Percentiles rank a stretch among this genome's conserved stretches.
phyloP scores from a whole-genome alignment of 1,284 basidiomycete species.

The Ganoderma resinaceum region DNA sequence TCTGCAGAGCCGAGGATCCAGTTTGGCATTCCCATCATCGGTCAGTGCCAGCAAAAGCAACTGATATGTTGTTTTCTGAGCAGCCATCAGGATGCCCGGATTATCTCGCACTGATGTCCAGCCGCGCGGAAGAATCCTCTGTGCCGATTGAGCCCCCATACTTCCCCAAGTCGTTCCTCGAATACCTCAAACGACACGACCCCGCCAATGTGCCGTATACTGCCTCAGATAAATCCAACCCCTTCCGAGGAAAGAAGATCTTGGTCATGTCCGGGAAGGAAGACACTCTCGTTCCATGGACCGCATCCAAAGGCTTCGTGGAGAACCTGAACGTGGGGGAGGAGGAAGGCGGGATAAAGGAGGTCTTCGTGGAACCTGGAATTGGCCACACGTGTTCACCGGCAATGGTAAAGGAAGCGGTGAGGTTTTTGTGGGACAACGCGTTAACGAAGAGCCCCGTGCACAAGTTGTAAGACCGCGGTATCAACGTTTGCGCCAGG shows the following conservation, averaged over 20 bases:
- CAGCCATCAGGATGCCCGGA: constrained; percentile 63
- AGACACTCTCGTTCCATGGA: constrained; percentile 67
- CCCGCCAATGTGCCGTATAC: constrained; percentile 50
- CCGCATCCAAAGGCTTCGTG: constrained; percentile 56
- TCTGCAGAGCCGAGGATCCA: constrained; percentile 69
- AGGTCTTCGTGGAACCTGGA: constrained; percentile 52
- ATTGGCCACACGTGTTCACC: constrained; percentile 61
- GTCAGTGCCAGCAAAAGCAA: constrained; percentile 41
- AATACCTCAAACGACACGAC: constrained; percentile 53
- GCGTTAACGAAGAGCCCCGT: constrained; percentile 20
- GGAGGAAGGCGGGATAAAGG: constrained; percentile 50
- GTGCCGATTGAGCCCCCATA: constrained; percentile 60
- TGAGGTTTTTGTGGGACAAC: constrained; percentile 48
- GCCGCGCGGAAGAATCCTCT: constrained; percentile 56
- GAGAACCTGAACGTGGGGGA: constrained; percentile 56
- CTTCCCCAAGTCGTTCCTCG: constrained; percentile 62
- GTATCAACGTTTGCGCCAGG: background rate
- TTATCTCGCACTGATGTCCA: constrained; percentile 64
- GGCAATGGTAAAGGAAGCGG: constrained; percentile 56
- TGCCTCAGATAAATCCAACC: constrained; percentile 49
- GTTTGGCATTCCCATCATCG: constrained; percentile 80
- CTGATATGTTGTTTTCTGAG: background rate
- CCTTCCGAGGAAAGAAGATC: constrained; percentile 73
- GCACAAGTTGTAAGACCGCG: background rate
- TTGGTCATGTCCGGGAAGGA: constrained; percentile 68